These are phyloP conservation scores for Canna indica DNA, from an alignment of 176 grass and related monocot genomes.

Conservation along the genomic window DNA sequence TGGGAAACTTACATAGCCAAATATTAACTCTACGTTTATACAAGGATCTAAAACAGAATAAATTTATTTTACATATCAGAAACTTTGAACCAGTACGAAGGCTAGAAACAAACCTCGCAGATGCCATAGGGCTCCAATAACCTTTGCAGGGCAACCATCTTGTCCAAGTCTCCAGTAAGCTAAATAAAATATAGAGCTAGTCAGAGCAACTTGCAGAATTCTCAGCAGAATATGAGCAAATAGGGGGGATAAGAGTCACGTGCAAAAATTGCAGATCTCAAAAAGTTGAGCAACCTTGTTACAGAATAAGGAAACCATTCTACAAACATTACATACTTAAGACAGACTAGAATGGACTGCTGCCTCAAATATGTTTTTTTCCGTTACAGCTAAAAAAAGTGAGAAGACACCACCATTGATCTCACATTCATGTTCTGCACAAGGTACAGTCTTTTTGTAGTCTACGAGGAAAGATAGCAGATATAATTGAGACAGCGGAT, in stretches of 20 bases:
- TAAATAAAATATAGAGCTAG: conserved; percentile 21
- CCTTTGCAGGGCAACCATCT: conserved; percentile 47
- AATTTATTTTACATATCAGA: neutral
- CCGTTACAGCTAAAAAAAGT: neutral
- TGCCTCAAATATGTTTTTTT: neutral
- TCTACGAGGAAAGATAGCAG: neutral
- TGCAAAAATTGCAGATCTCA: neutral
- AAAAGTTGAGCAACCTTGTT: neutral
- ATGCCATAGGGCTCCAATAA: conserved; percentile 47
- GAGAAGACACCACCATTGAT: neutral
- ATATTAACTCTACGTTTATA: neutral
- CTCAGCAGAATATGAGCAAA: neutral
- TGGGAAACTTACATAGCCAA: neutral
- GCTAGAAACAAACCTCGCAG: conserved; percentile 40
- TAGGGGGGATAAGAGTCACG: neutral
- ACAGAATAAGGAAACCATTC: neutral
- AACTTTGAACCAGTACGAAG: neutral
- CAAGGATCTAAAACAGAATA: neutral
- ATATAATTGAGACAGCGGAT: too few relatives aligned
- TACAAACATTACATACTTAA: neutral
- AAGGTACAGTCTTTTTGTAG: neutral
- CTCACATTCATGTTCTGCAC: neutral
- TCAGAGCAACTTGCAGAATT: neutral
- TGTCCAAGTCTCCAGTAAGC: conserved; percentile 41
- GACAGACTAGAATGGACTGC: neutral